Evolutionary conservation across 163 green algal species (phyloP).

Genomic region (Scenedesmus sp.): DNA sequence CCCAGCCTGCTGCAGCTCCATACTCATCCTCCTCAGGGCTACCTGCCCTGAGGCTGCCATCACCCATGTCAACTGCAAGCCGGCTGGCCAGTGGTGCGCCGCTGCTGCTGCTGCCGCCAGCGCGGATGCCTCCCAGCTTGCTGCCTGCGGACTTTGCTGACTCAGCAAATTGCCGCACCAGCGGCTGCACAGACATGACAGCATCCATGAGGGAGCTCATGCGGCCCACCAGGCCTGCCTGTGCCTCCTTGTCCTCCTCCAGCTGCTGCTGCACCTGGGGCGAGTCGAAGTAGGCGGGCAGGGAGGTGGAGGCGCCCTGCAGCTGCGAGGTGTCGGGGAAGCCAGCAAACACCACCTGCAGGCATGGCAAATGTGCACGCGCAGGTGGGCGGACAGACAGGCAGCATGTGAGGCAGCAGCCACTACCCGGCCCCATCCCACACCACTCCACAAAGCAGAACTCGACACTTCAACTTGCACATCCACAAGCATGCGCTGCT

Average conservation of each 20-base stretch:
- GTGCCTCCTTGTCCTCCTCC: slow-evolving; percentile 5
- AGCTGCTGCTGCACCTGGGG: slow-evolving; percentile 33
- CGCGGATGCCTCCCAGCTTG: background rate
- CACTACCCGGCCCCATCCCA: background rate
- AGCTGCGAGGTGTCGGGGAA: slow-evolving; percentile 39
- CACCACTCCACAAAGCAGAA: too few relatives aligned
- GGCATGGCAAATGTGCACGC: background rate
- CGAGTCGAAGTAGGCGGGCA: slow-evolving; percentile 40
- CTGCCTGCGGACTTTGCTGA: slow-evolving; percentile 17
- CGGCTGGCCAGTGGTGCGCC: background rate
- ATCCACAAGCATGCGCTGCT: background rate
- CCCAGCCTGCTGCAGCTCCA: background rate
- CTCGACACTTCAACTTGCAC: too few relatives aligned
- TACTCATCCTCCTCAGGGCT: background rate
- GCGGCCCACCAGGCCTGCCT: slow-evolving; percentile 6
- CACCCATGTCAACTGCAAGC: background rate
- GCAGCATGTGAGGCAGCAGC: background rate
- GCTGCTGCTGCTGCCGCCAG: background rate
- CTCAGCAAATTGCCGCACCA: slow-evolving; percentile 33
- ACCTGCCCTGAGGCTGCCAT: background rate
- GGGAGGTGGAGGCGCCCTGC: slow-evolving; percentile 2
- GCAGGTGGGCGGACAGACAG: background rate
- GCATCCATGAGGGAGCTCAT: slow-evolving; percentile 16
- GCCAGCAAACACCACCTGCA: slow-evolving; percentile 38
- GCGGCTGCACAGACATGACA: slow-evolving; percentile 29